Base-by-base conservation (phyloP, 2,329 filamentous ascomycete species). In the Penicillium concentricum region DNA sequence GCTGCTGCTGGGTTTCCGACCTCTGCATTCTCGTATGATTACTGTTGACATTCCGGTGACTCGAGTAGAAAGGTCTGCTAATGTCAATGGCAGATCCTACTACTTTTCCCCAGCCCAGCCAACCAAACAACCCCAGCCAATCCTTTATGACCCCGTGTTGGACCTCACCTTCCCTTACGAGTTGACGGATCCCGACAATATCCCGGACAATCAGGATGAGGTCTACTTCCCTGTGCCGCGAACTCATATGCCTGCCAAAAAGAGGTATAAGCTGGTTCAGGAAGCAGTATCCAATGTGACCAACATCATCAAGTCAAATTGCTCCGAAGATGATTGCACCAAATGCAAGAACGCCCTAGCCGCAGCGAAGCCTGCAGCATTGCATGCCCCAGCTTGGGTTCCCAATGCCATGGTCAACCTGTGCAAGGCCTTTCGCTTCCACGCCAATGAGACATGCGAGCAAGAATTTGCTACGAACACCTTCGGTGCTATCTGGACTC, bases 401-500 rank as follows among this genome's bases (percentile, higher is more conserved):
- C 82, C 83, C 0, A 75, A 75, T 56, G 77, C 81, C 20, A 75
- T 86, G 74, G 69, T 83, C 4, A 70, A 71, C 2, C 69, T 85
- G 2, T 86, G 83, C 69, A 74, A 81, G 58, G 66, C 70, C 13
- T 82, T 77, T 12, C 64, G 69, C 7, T 81, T 83, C 55, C 68
- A 74, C n/a, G 75, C 77, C 0, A 78, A 81, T 57, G 63, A 70
- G 12, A 75, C 75, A 0, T 86, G 84, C 62, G 71, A 76, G 50
- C 72, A 76, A 22, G 76, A 75, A 41, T 86, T 81, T 56, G 72
- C 75, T 1, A 74, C 76, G 2, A 69, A 72, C 16, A 80, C 73
- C 16, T 82, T 81, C 59, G 83, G 84, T 18, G 78, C 81, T 1
- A 76, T 83, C 53, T 85, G 82, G 82, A 82, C 82, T 5, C 83